Base-by-base conservation (phyloP, 2,329 filamentous ascomycete species). In the Penicillium sp. region DNA sequence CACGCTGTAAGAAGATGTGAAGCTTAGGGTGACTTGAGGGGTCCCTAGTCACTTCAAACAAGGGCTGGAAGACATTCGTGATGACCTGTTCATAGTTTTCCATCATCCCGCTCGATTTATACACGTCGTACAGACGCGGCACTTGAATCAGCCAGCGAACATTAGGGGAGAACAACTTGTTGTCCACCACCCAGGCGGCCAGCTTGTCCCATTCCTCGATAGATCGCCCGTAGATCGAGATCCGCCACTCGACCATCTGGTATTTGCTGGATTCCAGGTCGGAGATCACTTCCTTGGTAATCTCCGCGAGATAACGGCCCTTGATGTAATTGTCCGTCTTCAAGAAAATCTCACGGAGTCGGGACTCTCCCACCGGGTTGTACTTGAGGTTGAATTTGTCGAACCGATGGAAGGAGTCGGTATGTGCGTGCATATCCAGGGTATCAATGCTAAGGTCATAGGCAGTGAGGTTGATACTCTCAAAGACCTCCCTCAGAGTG, bases 341-440 rank as follows among this genome's bases (percentile, higher is more conserved):
- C 48, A 99, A 78, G 70, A 99, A 99, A 62, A 99, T 99, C n/a
- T 94, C 96, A 65, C 94, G 85, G 50, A 99, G 77, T 49, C 94
- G 86, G 39, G 94, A 97, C 74, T 99, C 94, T 44, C 94, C 94
- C 55, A 99, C 86, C 0, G 94, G 94, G 63, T 99, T 99, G 70
- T 99, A 99, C 71, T 99, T 99, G 50, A 99, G 79, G 69, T 99
- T 99, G 81, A 99, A 99, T 72, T 99, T 99, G 78, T 99, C 94
- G 69, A 99, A 99, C 4, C 94, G 89, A 73, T 99, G 94, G 76
- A 99, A 99, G 0, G 90, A 95, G 72, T 99, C 94, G 10, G 90
- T 96, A 68, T 99, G 94, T 22, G 94, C 88, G 77, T 99, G 94
- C 94, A 99, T 99, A 75, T 99, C 94, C 30, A 99, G 81, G 1